Conservation (phyloP, 2,329 filamentous ascomycete species). For the Apiospora saccharicola region DNA sequence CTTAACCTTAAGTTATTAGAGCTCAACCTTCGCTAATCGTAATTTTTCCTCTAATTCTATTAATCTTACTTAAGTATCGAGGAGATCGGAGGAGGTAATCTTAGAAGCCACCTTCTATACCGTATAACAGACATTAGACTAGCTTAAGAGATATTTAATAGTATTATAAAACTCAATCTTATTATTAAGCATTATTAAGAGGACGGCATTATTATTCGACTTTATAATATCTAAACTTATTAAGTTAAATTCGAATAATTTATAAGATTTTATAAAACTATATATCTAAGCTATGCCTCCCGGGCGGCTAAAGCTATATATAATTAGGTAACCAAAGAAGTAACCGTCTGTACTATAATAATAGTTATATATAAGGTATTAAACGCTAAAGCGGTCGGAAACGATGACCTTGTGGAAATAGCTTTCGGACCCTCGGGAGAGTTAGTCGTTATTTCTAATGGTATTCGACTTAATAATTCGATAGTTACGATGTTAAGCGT, state of each 20-base stretch:
- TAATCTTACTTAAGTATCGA: neutral
- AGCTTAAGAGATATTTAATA: no score
- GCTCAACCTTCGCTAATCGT: neutral
- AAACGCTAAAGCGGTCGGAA: slow-evolving; percentile 2
- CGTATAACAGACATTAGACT: neutral
- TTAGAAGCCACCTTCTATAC: slow-evolving; percentile 8
- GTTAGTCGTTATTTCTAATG: no score
- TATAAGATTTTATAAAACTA: slow-evolving; percentile 6
- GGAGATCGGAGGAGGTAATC: slow-evolving; percentile 4
- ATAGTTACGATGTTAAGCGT: no score
- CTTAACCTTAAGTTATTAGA: slow-evolving; percentile 3
- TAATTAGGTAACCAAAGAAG: slow-evolving; percentile 9
- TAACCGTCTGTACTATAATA: neutral
- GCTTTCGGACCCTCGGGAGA: neutral
- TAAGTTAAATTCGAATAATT: neutral
- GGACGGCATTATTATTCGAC: slow-evolving; percentile 4
- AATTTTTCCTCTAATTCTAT: slow-evolving; percentile 10
- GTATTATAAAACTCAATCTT: slow-evolving; percentile 5
- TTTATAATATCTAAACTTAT: neutral
- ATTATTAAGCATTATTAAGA: slow-evolving; percentile 3
- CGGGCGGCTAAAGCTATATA: neutral
- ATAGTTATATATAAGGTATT: neutral
- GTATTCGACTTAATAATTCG: no score
- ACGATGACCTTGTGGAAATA: neutral
- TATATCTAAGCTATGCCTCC: slow-evolving; percentile 8